Evolutionary conservation across 441 rosid species (phyloP).

Genomic region (Adansonia madagascariensis): DNA sequence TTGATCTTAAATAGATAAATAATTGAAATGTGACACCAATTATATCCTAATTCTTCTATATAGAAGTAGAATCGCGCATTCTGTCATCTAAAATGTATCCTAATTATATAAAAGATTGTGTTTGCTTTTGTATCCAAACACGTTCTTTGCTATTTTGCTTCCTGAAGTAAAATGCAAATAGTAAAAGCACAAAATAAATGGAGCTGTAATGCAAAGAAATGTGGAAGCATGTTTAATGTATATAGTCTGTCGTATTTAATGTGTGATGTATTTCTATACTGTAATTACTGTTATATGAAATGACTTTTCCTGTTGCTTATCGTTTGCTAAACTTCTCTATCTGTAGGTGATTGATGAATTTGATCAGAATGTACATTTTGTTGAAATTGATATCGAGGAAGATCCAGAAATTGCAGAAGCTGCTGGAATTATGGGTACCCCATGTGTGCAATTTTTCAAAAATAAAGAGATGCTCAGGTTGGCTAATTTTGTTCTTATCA

Average conservation of each 20-base stretch:
- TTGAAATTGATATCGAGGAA: constrained; percentile 97
- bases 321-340: not conserved
- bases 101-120: too few relatives aligned
- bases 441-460: constrained; percentile 94
- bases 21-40: not conserved
- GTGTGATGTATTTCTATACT: too few relatives aligned
- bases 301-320: constrained; percentile 5
- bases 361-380: constrained; percentile 80
- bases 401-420: constrained; percentile 94
- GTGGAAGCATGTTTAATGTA: too few relatives aligned
- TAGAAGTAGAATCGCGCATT: not conserved
- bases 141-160: not conserved
- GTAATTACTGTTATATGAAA: not conserved
- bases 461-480: constrained; percentile 84
- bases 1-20: not conserved
- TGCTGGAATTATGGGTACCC: constrained; percentile 97
- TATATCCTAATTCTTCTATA: not conserved
- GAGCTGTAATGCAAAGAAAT: too few relatives aligned
- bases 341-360: constrained; percentile 90
- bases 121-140: not conserved
- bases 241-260: too few relatives aligned
- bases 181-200: too few relatives aligned
- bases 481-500: constrained; percentile 26
- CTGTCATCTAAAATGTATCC: not conserved
- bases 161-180: not conserved